These are phyloP conservation scores for Brasenia schreberi DNA, from an alignment of 164 flowering plant genomes.

Conservation along the genomic window DNA sequence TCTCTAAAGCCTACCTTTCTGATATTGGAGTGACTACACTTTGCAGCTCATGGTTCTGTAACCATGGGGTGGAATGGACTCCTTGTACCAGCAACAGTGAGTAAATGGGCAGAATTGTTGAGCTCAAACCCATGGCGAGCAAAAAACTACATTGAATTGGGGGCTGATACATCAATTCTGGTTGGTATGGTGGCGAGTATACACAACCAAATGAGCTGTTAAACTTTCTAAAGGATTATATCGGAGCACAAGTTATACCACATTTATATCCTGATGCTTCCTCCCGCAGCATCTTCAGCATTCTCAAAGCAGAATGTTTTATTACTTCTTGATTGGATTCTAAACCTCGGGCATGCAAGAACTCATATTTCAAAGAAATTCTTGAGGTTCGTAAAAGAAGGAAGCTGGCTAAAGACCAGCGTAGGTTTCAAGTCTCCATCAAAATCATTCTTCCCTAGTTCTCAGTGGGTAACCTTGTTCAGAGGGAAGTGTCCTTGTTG, in stretches of 20 bases:
- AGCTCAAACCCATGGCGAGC: neutral
- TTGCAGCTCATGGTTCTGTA: neutral
- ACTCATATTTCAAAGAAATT: neutral
- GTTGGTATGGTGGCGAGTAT: neutral
- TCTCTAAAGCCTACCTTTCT: neutral
- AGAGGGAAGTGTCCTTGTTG: no score
- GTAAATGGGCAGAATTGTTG: neutral
- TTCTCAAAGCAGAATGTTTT: constrained; percentile 9
- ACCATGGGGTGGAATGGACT: neutral
- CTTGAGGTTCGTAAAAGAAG: neutral
- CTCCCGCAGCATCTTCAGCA: constrained; percentile 1
- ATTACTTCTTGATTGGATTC: constrained; percentile 10
- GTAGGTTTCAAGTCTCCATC: constrained; percentile 1
- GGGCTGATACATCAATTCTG: neutral
- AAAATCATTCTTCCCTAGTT: neutral
- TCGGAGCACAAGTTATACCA: neutral
- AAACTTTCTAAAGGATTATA: neutral
- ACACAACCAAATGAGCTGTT: neutral
- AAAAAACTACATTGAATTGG: neutral
- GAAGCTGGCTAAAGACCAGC: constrained; percentile 4
- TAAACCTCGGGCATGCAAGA: neutral
- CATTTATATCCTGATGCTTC: constrained; percentile 3
- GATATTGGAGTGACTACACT: neutral
- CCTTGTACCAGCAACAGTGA: neutral
- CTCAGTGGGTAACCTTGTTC: neutral